A percentile compares a stretch with the other conserved stretches of the same genome.
These are phyloP conservation scores for Tremellales sp. DNA, from an alignment of 1,284 basidiomycete genomes.

Conservation along the genomic window DNA sequence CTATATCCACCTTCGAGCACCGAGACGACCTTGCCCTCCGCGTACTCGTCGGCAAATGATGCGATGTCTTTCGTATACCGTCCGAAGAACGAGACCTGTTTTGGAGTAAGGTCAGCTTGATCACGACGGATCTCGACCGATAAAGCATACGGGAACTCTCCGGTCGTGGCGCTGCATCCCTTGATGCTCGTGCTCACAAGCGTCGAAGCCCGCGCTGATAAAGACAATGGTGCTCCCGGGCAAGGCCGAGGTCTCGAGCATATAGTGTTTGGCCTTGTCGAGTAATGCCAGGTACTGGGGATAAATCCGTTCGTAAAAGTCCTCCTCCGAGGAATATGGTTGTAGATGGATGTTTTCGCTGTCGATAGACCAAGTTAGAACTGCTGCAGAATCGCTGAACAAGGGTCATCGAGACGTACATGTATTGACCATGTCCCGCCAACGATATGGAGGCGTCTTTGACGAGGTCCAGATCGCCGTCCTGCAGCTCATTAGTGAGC, in stretches of 20 bases:
- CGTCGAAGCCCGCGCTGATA: constrained; percentile 80
- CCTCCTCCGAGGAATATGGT: constrained; percentile 64
- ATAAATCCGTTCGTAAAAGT: constrained; percentile 77
- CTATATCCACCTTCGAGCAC: constrained; percentile 95
- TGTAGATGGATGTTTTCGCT: constrained; percentile 83
- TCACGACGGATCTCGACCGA: neutral
- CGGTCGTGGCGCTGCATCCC: constrained; percentile 90
- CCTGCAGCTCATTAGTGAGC: constrained; percentile 51
- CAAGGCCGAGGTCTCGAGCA: constrained; percentile 61
- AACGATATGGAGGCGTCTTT: constrained; percentile 81
- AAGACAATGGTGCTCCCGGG: constrained; percentile 74
- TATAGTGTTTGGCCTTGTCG: constrained; percentile 67
- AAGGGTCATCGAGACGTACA: constrained; percentile 48
- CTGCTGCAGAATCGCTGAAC: neutral
- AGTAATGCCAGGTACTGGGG: constrained; percentile 67
- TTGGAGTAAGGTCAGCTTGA: neutral
- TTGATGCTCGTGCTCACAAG: constrained; percentile 82
- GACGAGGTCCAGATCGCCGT: constrained; percentile 71
- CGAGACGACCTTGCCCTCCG: constrained; percentile 71
- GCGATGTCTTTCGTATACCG: constrained; percentile 74
- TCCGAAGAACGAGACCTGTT: constrained; percentile 68
- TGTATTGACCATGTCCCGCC: constrained; percentile 81
- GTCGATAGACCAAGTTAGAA: neutral
- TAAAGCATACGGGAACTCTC: constrained; percentile 66
- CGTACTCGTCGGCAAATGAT: constrained; percentile 62